A percentile compares a stretch with the other conserved stretches of the same genome.
Evolutionary conservation across 2,329 filamentous ascomycete species (phyloP).

Genomic region (Neoarthrinium moseri): DNA sequence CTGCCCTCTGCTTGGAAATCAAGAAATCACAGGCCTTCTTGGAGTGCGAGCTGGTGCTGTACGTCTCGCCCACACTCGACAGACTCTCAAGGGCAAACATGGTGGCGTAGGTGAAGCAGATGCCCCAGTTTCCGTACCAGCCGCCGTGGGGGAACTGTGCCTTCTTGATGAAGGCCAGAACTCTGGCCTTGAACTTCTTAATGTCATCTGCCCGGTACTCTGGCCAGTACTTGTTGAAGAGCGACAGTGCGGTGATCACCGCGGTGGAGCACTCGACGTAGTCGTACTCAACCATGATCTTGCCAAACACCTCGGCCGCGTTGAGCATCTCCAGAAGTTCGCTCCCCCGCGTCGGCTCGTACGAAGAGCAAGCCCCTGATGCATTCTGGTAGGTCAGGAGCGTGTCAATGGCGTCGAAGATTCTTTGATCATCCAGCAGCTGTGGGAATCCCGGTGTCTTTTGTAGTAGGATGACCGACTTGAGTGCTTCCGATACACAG

Average conservation of each 20-base stretch:
- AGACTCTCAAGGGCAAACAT: constrained; percentile 96
- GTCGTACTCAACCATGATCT: constrained; percentile 98
- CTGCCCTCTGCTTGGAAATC: constrained; percentile 76
- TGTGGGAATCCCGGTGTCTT: constrained; percentile 72
- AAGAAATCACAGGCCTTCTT: constrained; percentile 82
- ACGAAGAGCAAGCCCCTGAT: constrained; percentile 84
- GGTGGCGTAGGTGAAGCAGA: constrained; percentile 95
- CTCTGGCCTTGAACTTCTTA: constrained; percentile 65
- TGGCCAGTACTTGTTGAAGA: constrained; percentile 81
- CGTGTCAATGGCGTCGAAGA: constrained; percentile 88
- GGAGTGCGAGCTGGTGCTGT: constrained; percentile 68
- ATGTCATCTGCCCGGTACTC: constrained; percentile 79
- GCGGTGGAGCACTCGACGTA: constrained; percentile 98
- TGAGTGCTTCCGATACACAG: constrained; percentile 88
- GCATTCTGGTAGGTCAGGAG: constrained; percentile 87
- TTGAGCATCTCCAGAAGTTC: constrained; percentile 82
- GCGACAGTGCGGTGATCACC: constrained; percentile 80
- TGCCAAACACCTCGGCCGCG: constrained; percentile 92
- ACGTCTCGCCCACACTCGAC: constrained; percentile 77
- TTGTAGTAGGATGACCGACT: constrained; percentile 82
- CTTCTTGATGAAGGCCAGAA: constrained; percentile 79
- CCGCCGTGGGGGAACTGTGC: constrained; percentile 80
- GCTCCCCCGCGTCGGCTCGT: constrained; percentile 80
- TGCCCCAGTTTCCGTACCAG: constrained; percentile 98
- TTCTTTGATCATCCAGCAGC: constrained; percentile 71